Conservation (phyloP, 1,284 basidiomycete genomes). For the Nidula niveotomentosa region DNA sequence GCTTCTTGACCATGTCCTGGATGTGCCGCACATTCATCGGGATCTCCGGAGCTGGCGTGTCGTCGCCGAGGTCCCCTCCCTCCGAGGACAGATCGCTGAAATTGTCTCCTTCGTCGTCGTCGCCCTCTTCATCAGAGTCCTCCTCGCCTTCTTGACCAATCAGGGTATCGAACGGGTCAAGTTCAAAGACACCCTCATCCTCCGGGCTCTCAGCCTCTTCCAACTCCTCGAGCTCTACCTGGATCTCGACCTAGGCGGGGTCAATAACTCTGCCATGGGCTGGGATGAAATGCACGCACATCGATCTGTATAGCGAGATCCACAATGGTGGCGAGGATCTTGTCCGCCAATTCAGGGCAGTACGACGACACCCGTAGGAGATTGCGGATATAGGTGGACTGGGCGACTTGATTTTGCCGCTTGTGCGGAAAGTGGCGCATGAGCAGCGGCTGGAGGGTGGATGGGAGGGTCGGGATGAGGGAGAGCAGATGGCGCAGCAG, state of each 20-base stretch:
- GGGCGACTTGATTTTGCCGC: conserved; percentile 78
- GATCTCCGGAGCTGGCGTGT: conserved; percentile 39
- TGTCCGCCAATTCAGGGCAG: conserved; percentile 87
- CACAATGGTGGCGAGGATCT: conserved; percentile 83
- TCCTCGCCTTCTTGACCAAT: conserved; percentile 71
- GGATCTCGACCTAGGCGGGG: conserved; percentile 86
- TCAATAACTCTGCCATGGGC: conserved; percentile 5
- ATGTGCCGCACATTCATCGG: conserved; percentile 66
- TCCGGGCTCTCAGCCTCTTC: conserved; percentile 65
- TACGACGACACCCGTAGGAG: conserved; percentile 84
- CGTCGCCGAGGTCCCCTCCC: conserved; percentile 56
- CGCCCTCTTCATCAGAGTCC: conserved; percentile 52
- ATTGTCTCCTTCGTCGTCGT: conserved; percentile 48
- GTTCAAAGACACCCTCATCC: conserved; percentile 64
- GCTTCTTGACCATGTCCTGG: conserved; percentile 85
- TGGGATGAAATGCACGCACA: conserved; percentile 49
- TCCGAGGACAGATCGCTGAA: conserved; percentile 72
- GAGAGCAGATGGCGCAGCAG: conserved; percentile 85
- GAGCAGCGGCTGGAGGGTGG: conserved; percentile 84
- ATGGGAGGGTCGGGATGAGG: conserved; percentile 88
- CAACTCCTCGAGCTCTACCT: conserved; percentile 91
- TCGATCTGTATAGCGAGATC: conserved; percentile 95
- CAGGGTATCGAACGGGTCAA: conserved; percentile 84
- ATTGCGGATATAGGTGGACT: conserved; percentile 94
- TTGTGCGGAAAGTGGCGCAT: conserved; percentile 91